Evolutionary conservation across 2,329 filamentous ascomycete species (phyloP), one percentile per base, ranked within the genome.

Genomic region (Nemania serpens): DNA sequence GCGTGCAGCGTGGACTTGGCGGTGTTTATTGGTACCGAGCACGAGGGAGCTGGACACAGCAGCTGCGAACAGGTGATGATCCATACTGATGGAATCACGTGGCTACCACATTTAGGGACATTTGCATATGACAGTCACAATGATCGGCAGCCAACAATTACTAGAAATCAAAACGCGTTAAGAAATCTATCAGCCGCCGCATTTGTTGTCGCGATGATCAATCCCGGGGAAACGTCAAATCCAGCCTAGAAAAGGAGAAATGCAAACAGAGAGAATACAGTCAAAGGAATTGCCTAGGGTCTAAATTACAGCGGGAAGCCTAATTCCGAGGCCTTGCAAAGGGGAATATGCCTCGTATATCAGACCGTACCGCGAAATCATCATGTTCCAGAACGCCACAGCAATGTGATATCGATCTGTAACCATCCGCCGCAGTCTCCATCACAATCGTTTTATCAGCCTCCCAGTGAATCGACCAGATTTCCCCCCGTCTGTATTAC

Each of bases 301-400:
- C 84, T 84, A 85, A 82, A 84, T 84, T 86, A 86, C 83, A 86
- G 79, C 82, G 82, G 81, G 77, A 75, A 73, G 72, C 72, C 61
- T 68, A 75, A 79, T 78, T 77, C 78, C 78, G 78, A 75, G 80
- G 78, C 79, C 76, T 76, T 76, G 75, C 75, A 77, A 68, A 69
- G 75, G 58, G 62, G 61, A 75, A 72, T 74, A 77, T 70, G 68
- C 69, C 69, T 69, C 61, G 65, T 70, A 68, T 67, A 65, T 69
- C 64, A 68, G 61, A 64, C 66, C 62, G 66, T 58, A 62, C 72
- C 73, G 73, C 73, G 72, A 73, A 74, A 70, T 73, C 68, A 70
- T 71, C 70, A 67, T 73, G 71, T 72, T 70, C 71, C 72, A 74
- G 73, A 75, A 75, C 73, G 73, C 73, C 73, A 72, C 71, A 65